Evolutionary conservation across 2,329 filamentous ascomycete species (phyloP), one percentile per base, ranked within the genome.

Genomic region (Immersiporthe knoxdaviesiana): DNA sequence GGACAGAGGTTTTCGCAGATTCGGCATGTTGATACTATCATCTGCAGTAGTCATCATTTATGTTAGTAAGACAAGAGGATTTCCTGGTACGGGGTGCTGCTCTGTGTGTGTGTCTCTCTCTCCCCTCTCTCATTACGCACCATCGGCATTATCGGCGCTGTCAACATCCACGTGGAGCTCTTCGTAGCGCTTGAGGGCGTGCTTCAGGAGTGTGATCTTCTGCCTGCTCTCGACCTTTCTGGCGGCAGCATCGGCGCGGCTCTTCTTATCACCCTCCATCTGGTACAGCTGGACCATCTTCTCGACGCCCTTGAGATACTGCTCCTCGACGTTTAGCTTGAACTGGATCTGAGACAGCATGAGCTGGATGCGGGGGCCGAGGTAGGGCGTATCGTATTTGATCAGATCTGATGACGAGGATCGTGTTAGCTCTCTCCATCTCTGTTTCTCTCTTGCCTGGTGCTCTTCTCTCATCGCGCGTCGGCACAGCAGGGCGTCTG

Each of bases 321-420:
- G 96, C 79, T 97, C 97, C 80, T 99, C 96, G 37, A 99, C 96
- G 74, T 96, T 97, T 71, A 99, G 87, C 83, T 99, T 99, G 84
- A 99, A 99, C 81, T 98, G 94, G 72, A 99, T 91, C 80, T 99
- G 96, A 62, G 96, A 97, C 77, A 99, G 85, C 96, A 99, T 99
- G 77, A 98, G 92, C 83, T 99, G 96, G 77, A 99, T 99, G 74
- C 97, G 94, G 71, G 96, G 95, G 44, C 96, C 96, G 72, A 99
- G 90, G 79, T 97, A 93, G 24, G 92, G 92, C 41, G 94, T 97
- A 78, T 99, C 96, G 82, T 97, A 97, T 88, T 98, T 98, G 83
- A 99, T 97, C 72, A 99, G 85, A 81, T 99, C 96, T 97, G 71
- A 2, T 24, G 58, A 30, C 24, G 60, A 32, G n/a, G 32, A 54